Percentiles rank a stretch among this genome's conserved stretches.
These are phyloP conservation scores for Rhodotorula mucilaginosa DNA, from an alignment of 1,284 basidiomycete species.

Conservation along the genomic window DNA sequence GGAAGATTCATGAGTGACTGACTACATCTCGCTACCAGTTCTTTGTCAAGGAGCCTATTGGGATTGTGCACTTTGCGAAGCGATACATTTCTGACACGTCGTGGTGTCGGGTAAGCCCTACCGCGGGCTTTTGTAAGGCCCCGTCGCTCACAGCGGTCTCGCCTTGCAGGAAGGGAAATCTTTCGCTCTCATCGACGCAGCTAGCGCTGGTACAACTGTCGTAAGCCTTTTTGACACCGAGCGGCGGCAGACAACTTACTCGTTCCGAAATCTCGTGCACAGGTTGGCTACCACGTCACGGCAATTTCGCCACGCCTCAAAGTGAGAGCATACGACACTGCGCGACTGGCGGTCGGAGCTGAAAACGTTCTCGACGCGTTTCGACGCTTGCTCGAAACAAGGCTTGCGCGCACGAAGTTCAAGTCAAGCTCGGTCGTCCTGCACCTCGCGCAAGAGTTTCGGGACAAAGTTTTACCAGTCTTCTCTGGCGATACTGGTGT, in stretches of 20 bases:
- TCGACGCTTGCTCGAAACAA: not conserved
- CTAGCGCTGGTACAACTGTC: slow-evolving; percentile 14
- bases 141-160: no score
- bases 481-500: not conserved
- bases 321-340: slow-evolving; percentile 5
- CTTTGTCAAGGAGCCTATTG: slow-evolving; percentile 23
- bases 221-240: not conserved
- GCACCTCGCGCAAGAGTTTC: slow-evolving; percentile 13
- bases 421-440: not conserved
- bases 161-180: not conserved
- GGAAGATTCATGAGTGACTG: not conserved
- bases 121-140: no score
- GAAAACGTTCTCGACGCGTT: slow-evolving; percentile 5
- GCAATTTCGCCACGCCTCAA: not conserved
- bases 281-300: slow-evolving; percentile 3
- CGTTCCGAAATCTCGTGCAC: not conserved
- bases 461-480: slow-evolving; percentile 3
- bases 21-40: not conserved
- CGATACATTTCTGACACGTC: not conserved
- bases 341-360: slow-evolving; percentile 10
- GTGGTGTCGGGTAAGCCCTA: not conserved
- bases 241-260: not conserved
- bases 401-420: slow-evolving; percentile 21
- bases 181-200: slow-evolving; percentile 20
- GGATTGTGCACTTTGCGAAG: slow-evolving; percentile 5